Conservation (phyloP, 2,329 filamentous ascomycete species). For the Alternaria atra region DNA sequence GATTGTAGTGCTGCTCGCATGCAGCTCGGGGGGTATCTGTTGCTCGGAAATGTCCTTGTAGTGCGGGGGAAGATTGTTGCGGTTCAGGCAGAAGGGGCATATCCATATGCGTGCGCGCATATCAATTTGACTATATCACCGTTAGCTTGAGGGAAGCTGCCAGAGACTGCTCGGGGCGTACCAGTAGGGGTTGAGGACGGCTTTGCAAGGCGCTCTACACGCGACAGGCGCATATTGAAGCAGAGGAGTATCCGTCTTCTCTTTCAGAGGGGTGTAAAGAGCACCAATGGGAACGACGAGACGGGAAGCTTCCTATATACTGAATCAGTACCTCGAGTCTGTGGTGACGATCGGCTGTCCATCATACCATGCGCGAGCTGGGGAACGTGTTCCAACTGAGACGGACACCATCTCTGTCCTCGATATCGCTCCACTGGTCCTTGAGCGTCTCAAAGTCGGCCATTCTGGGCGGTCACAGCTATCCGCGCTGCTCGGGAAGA, state of each 20-base stretch:
- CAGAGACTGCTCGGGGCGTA: constrained; percentile 55
- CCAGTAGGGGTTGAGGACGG: constrained; percentile 97
- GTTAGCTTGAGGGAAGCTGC: constrained; percentile 27
- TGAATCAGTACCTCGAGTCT: constrained; percentile 33
- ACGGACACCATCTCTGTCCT: constrained; percentile 94
- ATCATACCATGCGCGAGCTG: constrained; percentile 97
- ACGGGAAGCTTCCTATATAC: constrained; percentile 82
- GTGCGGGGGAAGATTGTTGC: constrained; percentile 82
- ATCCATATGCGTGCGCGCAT: constrained; percentile 86
- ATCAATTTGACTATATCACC: constrained; percentile 73
- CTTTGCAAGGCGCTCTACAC: constrained; percentile 95
- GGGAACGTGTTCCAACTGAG: constrained; percentile 99
- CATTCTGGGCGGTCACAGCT: constrained; percentile 63
- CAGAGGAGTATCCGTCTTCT: constrained; percentile 87
- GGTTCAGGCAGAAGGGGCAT: constrained; percentile 85
- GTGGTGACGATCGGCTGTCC: constrained; percentile 17
- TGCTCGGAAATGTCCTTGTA: constrained; percentile 90
- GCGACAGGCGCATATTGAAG: constrained; percentile 96
- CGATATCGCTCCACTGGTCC: constrained; percentile 95
- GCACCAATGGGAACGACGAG: constrained; percentile 96
- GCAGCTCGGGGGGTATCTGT: constrained; percentile 83
- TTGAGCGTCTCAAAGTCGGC: constrained; percentile 87
- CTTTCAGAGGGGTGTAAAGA: constrained; percentile 93
- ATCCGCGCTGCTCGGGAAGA: neutral
- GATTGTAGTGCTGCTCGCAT: constrained; percentile 85